Base-by-base conservation (phyloP, 768 basidiomycete genomes). In the Rhodotorula babjevae region DNA sequence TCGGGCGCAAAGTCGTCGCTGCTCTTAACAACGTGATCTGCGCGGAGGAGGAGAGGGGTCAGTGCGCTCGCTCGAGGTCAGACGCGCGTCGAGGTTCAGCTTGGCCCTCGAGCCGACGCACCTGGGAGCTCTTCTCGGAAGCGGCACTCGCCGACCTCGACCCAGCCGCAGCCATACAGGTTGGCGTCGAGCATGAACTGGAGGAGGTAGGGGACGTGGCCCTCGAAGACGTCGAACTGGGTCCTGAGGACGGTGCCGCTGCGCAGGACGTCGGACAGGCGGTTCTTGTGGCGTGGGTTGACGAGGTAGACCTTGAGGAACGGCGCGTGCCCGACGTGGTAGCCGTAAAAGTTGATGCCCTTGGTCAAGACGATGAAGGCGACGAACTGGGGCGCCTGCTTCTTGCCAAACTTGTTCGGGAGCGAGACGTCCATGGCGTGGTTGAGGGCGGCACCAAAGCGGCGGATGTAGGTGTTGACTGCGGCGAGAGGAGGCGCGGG, bases 121-220 rank as follows among this genome's bases (percentile, higher is more conserved):
- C 82, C 81, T 15, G 82, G 83, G 21, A 83, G 61, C 9, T 81
- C 82, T 27, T 80, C 78, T 25, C 83, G 71, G 61, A 84, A 83
- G 29, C 75, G 77, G 85, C 88, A 84, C 57, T 84, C 84, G 7
- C 68, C 79, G 7, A 95, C 81, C 68, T 95, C 87, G 58, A 97
- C 84, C 86, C 89, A 91, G 3, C 91, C 93, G 80, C 94, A 97
- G 5, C 95, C 95, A 77, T 93, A 95, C 36, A 98, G 84, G 68
- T 92, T 92, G 79, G 91, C 93, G 82, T 99, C 95, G 80, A 89
- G 89, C 86, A 97, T 85, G 82, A 97, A 96, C 82, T 97, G 94
- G 49, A 97, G 84, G 36, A 87, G 82, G 80, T 87, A 96, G 78
- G 87, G 89, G 79, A 98, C 84, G 82, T 99, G 95, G 72, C 88